Percentiles rank a stretch among this genome's conserved stretches.
phyloP scores from a whole-genome alignment of 2,329 filamentous ascomycete species.

The Fusarium sp. region DNA sequence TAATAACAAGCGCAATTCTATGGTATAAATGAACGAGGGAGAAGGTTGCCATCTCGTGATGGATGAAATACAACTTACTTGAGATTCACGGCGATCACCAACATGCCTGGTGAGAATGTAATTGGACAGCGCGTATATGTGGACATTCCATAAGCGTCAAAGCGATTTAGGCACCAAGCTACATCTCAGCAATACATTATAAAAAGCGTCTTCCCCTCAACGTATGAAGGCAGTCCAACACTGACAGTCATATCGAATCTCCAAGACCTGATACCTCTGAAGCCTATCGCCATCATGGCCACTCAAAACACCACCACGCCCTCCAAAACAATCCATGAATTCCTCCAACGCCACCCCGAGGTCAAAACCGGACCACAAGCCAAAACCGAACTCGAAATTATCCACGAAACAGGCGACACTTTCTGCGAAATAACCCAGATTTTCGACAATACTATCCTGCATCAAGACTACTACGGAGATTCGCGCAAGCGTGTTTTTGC shows the following conservation, averaged over 20 bases:
- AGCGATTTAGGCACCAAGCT: no score
- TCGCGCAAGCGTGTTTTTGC: not conserved
- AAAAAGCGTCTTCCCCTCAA: not conserved
- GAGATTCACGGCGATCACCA: not conserved
- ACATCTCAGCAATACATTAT: not conserved
- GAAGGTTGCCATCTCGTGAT: no score
- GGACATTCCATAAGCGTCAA: not conserved
- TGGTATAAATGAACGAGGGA: no score
- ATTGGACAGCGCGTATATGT: not conserved
- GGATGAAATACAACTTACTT: no score
- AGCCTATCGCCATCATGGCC: not conserved
- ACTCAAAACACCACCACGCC: not conserved
- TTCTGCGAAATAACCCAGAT: not conserved
- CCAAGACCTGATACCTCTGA: no score
- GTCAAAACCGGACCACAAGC: not conserved
- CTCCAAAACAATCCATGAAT: not conserved
- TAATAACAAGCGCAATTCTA: no score
- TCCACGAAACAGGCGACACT: slow-evolving; percentile 2
- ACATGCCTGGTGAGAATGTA: accelerated
- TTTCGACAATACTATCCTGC: not conserved
- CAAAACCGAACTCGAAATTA: not conserved
- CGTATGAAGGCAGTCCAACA: not conserved
- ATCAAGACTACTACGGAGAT: not conserved
- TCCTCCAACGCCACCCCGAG: slow-evolving; percentile 1
- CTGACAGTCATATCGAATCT: no score